phyloP scores from a whole-genome alignment of 441 rosid genomes.

The Brassica hybrid region DNA sequence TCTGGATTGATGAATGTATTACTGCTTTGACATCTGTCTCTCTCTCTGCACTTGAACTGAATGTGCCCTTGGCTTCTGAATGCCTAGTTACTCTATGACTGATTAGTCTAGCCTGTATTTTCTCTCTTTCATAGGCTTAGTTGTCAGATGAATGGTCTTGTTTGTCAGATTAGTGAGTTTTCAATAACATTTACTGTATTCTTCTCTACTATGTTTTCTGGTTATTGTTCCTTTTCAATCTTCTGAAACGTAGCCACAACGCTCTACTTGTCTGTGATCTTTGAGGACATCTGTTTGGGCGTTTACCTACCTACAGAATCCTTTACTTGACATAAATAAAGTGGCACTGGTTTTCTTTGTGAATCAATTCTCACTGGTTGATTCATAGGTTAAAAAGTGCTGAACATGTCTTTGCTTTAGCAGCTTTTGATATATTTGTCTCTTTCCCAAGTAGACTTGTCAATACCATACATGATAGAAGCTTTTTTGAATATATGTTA shows the following conservation, averaged over 20 bases:
- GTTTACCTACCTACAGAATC: conserved; percentile 9
- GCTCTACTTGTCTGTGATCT: conserved; percentile 18
- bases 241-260: conserved; percentile 19
- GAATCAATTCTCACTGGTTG: conserved; percentile 24
- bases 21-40: conserved; percentile 52
- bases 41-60: conserved; percentile 39
- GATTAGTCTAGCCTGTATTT: conserved; percentile 42
- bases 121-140: conserved; percentile 30
- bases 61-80: conserved; percentile 42
- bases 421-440: conserved; percentile 18
- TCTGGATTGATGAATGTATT: conserved; percentile 79
- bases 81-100: conserved; percentile 38
- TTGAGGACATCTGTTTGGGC: conserved; percentile 17
- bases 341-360: conserved; percentile 30
- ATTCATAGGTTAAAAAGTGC: conserved; percentile 25
- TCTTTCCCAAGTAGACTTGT: neutral
- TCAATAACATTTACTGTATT: conserved; percentile 34
- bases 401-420: conserved; percentile 18
- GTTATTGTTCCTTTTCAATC: neutral
- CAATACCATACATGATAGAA: conserved; percentile 13
- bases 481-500: conserved; percentile 15
- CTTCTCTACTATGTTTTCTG: conserved; percentile 22
- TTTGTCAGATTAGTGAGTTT: conserved; percentile 39
- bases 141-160: conserved; percentile 33
- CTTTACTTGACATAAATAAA: conserved; percentile 17